Conservation (phyloP, 2,329 filamentous ascomycete species). For the Penicillium sp. region DNA sequence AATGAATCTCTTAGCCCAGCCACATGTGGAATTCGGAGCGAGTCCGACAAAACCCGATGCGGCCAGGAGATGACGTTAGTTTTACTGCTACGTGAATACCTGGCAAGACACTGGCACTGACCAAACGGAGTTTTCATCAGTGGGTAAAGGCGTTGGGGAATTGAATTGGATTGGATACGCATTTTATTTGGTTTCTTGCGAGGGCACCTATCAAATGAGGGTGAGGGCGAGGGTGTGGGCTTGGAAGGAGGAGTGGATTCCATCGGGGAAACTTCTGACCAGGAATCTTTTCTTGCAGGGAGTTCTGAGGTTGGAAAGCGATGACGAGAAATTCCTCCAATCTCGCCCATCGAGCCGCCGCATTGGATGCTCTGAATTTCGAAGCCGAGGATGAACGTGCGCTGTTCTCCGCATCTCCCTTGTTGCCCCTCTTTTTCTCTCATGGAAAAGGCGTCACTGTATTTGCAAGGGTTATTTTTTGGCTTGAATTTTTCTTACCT, state of each 20-base stretch:
- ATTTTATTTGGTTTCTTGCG: neutral
- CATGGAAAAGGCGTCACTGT: neutral
- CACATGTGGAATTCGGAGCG: neutral
- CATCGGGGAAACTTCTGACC: neutral
- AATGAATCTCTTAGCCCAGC: neutral
- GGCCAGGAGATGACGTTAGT: neutral
- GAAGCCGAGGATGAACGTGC: slow-evolving; percentile 5
- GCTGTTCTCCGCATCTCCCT: slow-evolving; percentile 3
- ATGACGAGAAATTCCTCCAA: slow-evolving; percentile 3
- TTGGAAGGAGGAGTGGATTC: neutral
- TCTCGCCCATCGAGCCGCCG: neutral
- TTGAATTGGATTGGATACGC: neutral
- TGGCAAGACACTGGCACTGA: neutral
- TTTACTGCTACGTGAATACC: neutral
- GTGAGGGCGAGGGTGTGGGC: neutral
- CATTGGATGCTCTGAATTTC: slow-evolving; percentile 1
- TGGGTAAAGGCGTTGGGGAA: neutral
- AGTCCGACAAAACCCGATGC: slow-evolving; percentile 4
- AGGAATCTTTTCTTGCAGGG: neutral
- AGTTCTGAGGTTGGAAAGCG: neutral
- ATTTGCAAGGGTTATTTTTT: neutral
- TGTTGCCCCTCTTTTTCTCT: slow-evolving; percentile 4
- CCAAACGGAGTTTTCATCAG: neutral
- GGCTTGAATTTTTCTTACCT: neutral
- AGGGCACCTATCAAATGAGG: slow-evolving; percentile 1